Conservation (phyloP, 306 rosid genomes). For the Rubus idaeus region DNA sequence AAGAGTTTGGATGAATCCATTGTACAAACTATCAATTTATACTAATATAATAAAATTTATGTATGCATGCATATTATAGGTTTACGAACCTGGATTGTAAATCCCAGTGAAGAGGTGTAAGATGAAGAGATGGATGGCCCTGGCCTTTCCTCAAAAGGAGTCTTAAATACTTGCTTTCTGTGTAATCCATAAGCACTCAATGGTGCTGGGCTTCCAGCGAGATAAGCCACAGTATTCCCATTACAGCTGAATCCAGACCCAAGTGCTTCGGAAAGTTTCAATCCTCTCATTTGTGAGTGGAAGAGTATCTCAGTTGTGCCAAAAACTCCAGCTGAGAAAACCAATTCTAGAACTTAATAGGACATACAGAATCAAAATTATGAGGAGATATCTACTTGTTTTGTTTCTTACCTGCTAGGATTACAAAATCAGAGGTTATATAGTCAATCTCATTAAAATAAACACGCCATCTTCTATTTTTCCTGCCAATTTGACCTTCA, state of each 20-base stretch:
- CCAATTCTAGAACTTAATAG: background rate
- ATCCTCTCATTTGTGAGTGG: slow-evolving; percentile 39
- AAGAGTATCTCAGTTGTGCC: slow-evolving; percentile 41
- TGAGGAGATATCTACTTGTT: background rate
- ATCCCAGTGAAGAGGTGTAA: slow-evolving; percentile 37
- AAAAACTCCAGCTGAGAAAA: slow-evolving; percentile 18
- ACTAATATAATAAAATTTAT: no score
- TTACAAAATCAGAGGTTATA: slow-evolving; percentile 30
- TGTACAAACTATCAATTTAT: background rate
- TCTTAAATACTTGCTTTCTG: slow-evolving; percentile 28
- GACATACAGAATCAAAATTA: background rate
- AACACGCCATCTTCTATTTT: slow-evolving; percentile 36
- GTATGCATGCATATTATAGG: background rate
- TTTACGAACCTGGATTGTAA: slow-evolving; percentile 33
- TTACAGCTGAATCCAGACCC: slow-evolving; percentile 47
- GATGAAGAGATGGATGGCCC: slow-evolving; percentile 43
- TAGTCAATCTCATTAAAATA: slow-evolving; percentile 37
- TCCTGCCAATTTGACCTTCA: slow-evolving; percentile 15
- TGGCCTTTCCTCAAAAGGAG: slow-evolving; percentile 34
- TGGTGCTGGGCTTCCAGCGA: slow-evolving; percentile 36
- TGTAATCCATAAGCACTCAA: slow-evolving; percentile 26
- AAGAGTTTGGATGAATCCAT: background rate
- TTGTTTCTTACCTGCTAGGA: slow-evolving; percentile 28
- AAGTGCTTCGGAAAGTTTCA: slow-evolving; percentile 34
- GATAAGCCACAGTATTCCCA: slow-evolving; percentile 41